Evolutionary conservation across 495 filamentous ascomycete species (phyloP), one percentile per base, ranked within the genome.

Genomic region (Antarctomyces pellizariae): DNA sequence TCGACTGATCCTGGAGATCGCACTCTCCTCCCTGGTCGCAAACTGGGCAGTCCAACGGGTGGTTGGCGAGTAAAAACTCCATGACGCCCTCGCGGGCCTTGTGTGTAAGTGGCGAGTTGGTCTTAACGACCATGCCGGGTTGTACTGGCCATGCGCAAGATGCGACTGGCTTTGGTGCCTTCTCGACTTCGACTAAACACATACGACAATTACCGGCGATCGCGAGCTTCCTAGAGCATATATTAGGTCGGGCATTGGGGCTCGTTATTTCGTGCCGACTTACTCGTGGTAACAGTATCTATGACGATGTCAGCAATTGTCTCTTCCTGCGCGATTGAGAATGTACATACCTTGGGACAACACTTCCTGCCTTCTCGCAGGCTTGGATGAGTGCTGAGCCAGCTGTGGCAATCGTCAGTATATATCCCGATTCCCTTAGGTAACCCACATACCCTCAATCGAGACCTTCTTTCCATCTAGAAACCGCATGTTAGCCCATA

Each of bases 261-360:
- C 18, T 29, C 32, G 14, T 34, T 19, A n/a, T n/a, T n/a, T n/a
- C n/a, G 33, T 27, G 31, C 46, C 46, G 44, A 43, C 59, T 44
- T 66, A 84, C 73, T 92, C 86, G 64, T 97, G 86, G 51, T 97
- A 97, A 54, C 86, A 97, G 55, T 95, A 97, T 75, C 83, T 79
- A 32, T 26, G 34, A 20, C 5, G n/a, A n/a, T 25, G 42, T 65
- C 36, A 68, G 62, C 33, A 43, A 24, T 31, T 25, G 24, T 22
- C 24, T 14, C 2, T 20, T 10, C n/a, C 26, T 13, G 9, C 15
- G 15, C 4, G 16, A 18, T 24, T 27, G 15, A 14, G 2, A 24
- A 10, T 29, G 26, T 16, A 37, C 54, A 33, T 53, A 76, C 73
- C 75, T 80, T 34, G 82, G 82, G 39, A 92, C 64, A n/a, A 71